A percentile compares a stretch with the other conserved stretches of the same genome.
phyloP scores from a whole-genome alignment of 441 rosid genomes.

The Populus hybrid region DNA sequence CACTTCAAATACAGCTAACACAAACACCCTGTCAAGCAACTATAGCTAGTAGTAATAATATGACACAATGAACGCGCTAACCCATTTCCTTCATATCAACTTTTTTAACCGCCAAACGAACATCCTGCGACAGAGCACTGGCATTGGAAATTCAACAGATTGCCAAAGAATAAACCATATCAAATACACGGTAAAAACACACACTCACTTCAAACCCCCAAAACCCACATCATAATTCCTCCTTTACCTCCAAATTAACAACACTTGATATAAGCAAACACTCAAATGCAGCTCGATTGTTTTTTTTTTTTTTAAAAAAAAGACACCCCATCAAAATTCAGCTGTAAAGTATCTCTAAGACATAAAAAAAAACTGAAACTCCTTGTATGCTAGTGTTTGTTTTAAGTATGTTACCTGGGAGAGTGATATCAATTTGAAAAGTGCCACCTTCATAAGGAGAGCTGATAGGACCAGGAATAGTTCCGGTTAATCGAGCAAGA shows the following conservation, averaged over 20 bases:
- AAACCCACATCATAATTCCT: slow-evolving; percentile 1
- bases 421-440: slow-evolving; percentile 81
- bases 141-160: slow-evolving; percentile 1
- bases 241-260: neutral
- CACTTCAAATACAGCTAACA: neutral
- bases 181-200: neutral
- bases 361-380: neutral
- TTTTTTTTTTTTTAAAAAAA: neutral
- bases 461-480: slow-evolving; percentile 81
- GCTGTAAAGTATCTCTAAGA: neutral
- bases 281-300: neutral
- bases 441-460: slow-evolving; percentile 98
- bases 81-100: no score
- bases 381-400: neutral
- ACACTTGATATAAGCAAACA: neutral
- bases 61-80: neutral
- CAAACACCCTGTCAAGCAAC: neutral
- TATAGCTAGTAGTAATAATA: neutral
- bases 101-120: no score
- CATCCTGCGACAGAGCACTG: no score
- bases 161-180: neutral
- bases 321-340: neutral
- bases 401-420: slow-evolving; percentile 53
- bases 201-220: neutral
- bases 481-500: slow-evolving; percentile 71